Conservation (phyloP, 2,329 filamentous ascomycete genomes). For the Pyricularia grisea region DNA sequence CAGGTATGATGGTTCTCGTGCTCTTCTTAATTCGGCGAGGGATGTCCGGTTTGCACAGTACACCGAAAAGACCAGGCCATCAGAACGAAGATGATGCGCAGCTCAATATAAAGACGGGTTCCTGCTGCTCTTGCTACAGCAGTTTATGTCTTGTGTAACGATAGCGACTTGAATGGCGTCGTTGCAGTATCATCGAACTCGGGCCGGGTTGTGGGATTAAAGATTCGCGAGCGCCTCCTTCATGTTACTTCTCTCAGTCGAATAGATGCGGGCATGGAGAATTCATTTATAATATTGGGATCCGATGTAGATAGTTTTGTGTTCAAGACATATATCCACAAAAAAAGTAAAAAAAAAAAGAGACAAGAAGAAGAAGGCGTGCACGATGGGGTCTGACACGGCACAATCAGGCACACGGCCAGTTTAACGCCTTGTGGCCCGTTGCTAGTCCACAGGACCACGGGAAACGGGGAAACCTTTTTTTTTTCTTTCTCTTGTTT, state of each 20-base stretch:
- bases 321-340: not conserved
- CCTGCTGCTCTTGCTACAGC: not conserved
- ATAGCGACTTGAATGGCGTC: not conserved
- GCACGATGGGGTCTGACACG: not conserved
- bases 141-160: not conserved
- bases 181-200: not conserved
- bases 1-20: not conserved
- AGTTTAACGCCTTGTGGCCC: not conserved
- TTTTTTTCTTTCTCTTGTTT: not conserved
- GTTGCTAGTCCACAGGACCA: not conserved
- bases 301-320: not conserved
- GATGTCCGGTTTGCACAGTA: not conserved
- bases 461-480: not conserved
- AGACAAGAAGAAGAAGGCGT: not conserved
- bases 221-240: not conserved
- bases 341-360: not conserved
- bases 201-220: not conserved
- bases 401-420: not conserved
- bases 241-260: not conserved
- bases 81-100: not conserved
- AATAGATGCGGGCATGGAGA: not conserved
- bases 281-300: not conserved
- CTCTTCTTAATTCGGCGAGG: not conserved
- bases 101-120: slow-evolving; percentile 6
- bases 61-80: not conserved